phyloP scores from a whole-genome alignment of 2,329 filamentous ascomycete species.

The Xylariaceae sp. region DNA sequence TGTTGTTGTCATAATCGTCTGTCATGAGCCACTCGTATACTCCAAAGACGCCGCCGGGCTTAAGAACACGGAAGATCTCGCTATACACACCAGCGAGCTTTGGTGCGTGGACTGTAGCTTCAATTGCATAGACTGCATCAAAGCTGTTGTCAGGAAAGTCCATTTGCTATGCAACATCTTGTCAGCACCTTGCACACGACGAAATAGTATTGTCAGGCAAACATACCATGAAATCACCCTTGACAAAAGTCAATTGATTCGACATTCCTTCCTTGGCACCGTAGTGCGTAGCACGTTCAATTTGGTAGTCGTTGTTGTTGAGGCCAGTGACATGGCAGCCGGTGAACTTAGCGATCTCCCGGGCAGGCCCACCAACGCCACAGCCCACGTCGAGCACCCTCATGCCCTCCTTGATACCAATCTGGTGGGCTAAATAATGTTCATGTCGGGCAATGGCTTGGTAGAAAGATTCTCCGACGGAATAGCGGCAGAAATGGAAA shows the following conservation, averaged over 20 bases:
- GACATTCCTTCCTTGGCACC: constrained; percentile 76
- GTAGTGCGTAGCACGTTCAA: constrained; percentile 85
- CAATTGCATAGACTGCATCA: constrained; percentile 94
- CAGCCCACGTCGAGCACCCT: constrained; percentile 94
- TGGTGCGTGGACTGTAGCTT: constrained; percentile 93
- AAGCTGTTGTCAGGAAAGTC: constrained; percentile 87
- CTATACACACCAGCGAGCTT: constrained; percentile 87
- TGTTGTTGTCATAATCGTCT: constrained; percentile 85
- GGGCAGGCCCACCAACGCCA: constrained; percentile 90
- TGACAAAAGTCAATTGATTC: constrained; percentile 78
- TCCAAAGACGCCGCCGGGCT: constrained; percentile 92
- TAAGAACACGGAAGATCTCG: constrained; percentile 91
- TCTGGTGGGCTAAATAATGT: constrained; percentile 91
- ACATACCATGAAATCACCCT: constrained; percentile 88
- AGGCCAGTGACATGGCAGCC: constrained; percentile 84
- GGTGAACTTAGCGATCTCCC: constrained; percentile 95
- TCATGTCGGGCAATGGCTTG: constrained; percentile 95
- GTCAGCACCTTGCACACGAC: neutral
- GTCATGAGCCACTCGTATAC: constrained; percentile 99
- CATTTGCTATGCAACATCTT: constrained; percentile 64
- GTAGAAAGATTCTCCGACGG: constrained; percentile 77
- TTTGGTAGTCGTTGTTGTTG: constrained; percentile 99
- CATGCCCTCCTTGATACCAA: constrained; percentile 81
- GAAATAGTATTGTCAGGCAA: no score
- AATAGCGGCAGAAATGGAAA: constrained; percentile 97